Conservation (phyloP, 257 asterid species). For the Solanum verrucosum region DNA sequence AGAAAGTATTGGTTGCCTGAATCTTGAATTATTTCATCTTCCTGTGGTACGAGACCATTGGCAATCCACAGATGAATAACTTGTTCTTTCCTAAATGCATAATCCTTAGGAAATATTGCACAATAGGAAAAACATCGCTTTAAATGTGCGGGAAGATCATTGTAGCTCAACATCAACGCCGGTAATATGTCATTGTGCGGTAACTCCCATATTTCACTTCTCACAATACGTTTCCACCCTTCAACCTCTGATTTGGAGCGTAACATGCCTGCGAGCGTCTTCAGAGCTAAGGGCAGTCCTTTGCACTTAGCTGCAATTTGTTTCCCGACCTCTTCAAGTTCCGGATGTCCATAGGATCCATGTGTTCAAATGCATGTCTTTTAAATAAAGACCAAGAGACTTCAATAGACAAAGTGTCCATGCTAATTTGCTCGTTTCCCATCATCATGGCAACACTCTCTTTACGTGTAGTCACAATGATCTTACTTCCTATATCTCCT, state of each 20-base stretch:
- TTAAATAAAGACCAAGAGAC: not conserved
- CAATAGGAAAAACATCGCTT: not conserved
- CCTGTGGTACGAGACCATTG: not conserved
- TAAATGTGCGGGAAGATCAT: not conserved
- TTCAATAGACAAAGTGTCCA: not conserved
- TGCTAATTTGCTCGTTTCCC: not conserved
- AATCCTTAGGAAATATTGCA: constrained; percentile 7
- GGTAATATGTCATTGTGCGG: not conserved
- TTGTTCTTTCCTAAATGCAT: not conserved
- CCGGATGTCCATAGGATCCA: not conserved
- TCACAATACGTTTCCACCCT: not conserved
- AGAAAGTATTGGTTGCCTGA: not conserved
- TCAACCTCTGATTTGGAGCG: not conserved
- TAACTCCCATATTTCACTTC: not conserved
- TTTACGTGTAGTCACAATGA: constrained; percentile 23
- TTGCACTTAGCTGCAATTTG: not conserved
- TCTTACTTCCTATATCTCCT: constrained; percentile 2
- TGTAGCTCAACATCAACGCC: not conserved
- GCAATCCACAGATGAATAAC: not conserved
- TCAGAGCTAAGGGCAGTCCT: not conserved
- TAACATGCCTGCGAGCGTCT: not conserved
- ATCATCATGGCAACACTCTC: constrained; percentile 29
- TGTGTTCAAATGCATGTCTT: not conserved
- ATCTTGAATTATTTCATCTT: not conserved
- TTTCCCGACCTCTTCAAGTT: not conserved